Conservation (phyloP, 208 protist genomes). For the Wallacemonas collosoma region DNA sequence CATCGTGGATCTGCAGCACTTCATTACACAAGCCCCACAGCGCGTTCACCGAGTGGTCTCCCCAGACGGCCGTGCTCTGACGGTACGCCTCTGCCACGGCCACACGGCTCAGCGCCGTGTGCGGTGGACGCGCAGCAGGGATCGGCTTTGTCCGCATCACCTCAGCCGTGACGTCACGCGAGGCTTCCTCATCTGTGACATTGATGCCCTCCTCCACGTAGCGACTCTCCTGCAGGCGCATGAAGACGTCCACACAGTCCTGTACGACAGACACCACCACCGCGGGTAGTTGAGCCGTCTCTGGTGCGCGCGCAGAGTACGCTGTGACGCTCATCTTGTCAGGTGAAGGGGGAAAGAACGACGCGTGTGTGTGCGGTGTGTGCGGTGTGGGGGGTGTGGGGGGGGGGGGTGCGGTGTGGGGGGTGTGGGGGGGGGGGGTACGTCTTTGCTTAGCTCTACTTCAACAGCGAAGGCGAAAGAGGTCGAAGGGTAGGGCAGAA, state of each 20-base stretch:
- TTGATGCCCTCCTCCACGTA: slow-evolving; percentile 17
- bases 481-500: no score
- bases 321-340: slow-evolving; percentile 1
- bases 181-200: slow-evolving; percentile 9
- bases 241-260: slow-evolving; percentile 9
- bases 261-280: slow-evolving; percentile 13
- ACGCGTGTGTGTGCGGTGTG: not conserved
- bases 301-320: not conserved
- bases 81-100: slow-evolving; percentile 35
- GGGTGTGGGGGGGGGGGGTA: not conserved
- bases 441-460: no score
- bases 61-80: slow-evolving; percentile 13
- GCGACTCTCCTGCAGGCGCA: slow-evolving; percentile 13
- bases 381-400: not conserved
- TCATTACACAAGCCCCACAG: slow-evolving; percentile 53
- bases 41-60: slow-evolving; percentile 32
- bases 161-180: slow-evolving; percentile 1
- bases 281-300: not conserved
- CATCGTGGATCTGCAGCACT: slow-evolving; percentile 47
- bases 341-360: not conserved
- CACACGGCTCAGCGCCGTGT: slow-evolving; percentile 15
- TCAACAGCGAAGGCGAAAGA: no score
- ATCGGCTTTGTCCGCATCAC: slow-evolving; percentile 20
- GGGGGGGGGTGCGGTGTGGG: not conserved
- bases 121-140: not conserved